Evolutionary conservation across 306 rosid species (phyloP), one percentile per base, ranked within the genome.

Genomic region (Oemleria cerasiformis): DNA sequence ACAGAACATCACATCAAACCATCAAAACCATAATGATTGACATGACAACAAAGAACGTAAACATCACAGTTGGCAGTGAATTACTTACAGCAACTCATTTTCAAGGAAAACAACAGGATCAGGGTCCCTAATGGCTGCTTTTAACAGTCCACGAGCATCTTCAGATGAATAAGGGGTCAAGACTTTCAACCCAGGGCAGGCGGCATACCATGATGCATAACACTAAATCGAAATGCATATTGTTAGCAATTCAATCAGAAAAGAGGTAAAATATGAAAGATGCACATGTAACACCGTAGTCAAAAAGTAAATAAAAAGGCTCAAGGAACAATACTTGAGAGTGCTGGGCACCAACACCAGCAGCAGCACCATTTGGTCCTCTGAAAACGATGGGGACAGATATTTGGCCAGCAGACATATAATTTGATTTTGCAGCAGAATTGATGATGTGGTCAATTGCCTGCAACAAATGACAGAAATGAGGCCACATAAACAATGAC

Each of bases 301-400:
- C 41, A 19, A 65, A 38, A 12, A 9, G 6, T 16, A 6, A 51
- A 68, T 71, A 40, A 63, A 62, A 81, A 72, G 75, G 71, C 57
- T 8, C 9, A 38, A 65, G 54, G 69, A 80, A 67, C 72, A 85
- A 53, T 89, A 94, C 97, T 11, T 91, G 99, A 85, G 99, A 95
- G 82, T 95, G 99, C 83, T 95, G 99, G 49, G 99, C 99, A 80
- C 97, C 99, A 80, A 95, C 99, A 57, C 99, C 99, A 70, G 99
- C 90, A 73, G 99, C 99, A 71, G 99, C 99, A 74, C 99, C 99
- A 57, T 91, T 95, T 72, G 99, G 99, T 70, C 99, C 99, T 85
- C 99, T 89, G 73, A 95, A 95, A 71, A 95, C 99, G 67, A 95
- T 91, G 49, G 99, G 97, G 45, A 95, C 99, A 65, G 83, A 65